Base-by-base conservation (phyloP, 768 basidiomycete species). In the Candolleomyces efflorescens region DNA sequence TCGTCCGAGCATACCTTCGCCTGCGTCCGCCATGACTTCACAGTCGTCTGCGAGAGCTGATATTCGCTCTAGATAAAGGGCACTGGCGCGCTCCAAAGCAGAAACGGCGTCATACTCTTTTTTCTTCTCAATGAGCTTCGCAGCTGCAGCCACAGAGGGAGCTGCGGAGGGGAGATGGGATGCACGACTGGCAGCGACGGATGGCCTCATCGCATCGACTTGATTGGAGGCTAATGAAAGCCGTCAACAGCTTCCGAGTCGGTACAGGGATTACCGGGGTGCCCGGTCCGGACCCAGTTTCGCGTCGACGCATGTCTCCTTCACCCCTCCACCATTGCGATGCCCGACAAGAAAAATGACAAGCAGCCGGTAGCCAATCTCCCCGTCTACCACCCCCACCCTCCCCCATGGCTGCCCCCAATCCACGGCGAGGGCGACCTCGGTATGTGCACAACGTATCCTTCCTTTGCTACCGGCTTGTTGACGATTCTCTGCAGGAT, bases 31-130 rank as follows among this genome's bases (percentile, higher is more conserved):
- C 85, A 91, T 90, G 20, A 83, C 78, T 59, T 89, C 81, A 64
- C 85, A 89, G 65, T 91, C 89, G 17, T 87, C 83, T 22, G 81
- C 84, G 3, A 92, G 73, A 5, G 77, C 82, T 62, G 86, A 84
- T 43, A 91, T 82, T 7, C 89, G 81, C 67, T 84, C 81, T 2
- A 87, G 76, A 65, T 86, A 89, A 36, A 84, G 68, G 5, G 80
- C 69, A 55, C 82, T 86, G 0, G 86, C 83, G 54, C 78, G 75
- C 65, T 90, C 87, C 5, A 92, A 75, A 1, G 89, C 89, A 20
- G 82, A 78, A 23, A 90, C 86, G 0, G 87, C 88, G 55, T 90
- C 89, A 55, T 76, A 83, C 68, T 92, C 90, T 66, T 89, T 91
- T 75, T 89, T 91, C 75, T 91, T 91, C 65, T 92, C 89, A 2